Base-by-base conservation (phyloP, 768 basidiomycete species). In the Boletus rufocinnamomeus region DNA sequence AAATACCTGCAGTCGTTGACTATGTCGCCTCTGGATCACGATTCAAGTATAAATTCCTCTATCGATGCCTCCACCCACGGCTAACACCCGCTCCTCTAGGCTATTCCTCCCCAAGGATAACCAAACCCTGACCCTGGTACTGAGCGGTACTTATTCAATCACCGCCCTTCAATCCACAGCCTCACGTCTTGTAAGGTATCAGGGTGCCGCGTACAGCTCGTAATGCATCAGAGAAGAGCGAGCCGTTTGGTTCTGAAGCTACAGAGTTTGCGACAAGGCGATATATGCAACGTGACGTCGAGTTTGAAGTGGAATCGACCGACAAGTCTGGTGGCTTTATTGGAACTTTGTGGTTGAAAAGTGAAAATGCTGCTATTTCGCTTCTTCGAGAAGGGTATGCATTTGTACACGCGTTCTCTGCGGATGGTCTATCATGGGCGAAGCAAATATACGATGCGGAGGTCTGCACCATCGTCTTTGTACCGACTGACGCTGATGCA, bases 311-410 rank as follows among this genome's bases (percentile, higher is more conserved):
- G 47, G 93, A 96, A 58, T 82, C 83, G 17, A 84, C 88, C 17
- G 96, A 99, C 78, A 98, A 97, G 75, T 88, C 89, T 5, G 96
- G 96, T 40, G 97, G 97, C 4, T 98, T 96, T 74, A 95, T 98
- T 63, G 95, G 95, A 16, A 75, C 88, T 1, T 79, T 98, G 54
- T 95, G 88, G 72, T 56, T 90, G 64, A 96, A 93, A 70, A 85
- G 81, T 1, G 89, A 92, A 63, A 98, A 97, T 72, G 89, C 82
- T 41, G 97, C 95, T 2, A 78, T 95, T 40, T 74, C 85, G n/a
- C 81, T 99, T 27, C 85, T 88, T 23, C 83, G 82, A 57, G 95
- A 97, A 74, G 96, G 96, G 34, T 77, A 95, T 48, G 97, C 94
- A 2, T 84, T 83, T 6, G 89, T 98, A 3, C 94, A 98, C 70